Evolutionary conservation across 495 filamentous ascomycete genomes (phyloP), one percentile per base, ranked within the genome.

Genomic region (Xylaria acuta): DNA sequence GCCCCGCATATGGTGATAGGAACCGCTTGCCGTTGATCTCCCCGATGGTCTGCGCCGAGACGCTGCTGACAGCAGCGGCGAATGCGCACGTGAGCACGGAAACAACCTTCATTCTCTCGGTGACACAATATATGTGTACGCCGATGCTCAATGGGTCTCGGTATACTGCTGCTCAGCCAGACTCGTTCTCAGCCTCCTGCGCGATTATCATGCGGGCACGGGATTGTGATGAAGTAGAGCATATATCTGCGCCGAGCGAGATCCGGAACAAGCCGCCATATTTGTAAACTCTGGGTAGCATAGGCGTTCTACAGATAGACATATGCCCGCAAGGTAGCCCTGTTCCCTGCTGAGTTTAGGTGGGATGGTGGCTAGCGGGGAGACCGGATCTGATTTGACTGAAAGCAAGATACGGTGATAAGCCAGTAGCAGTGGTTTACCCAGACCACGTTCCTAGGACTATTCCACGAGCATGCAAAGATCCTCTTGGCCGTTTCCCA

Each of bases 11-110:
- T 0, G 88, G 83, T 27, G 90, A 92, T 45, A 89, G 74, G 80
- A 83, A 91, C n/a, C 77, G 83, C 64, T 87, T 82, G 70, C 89
- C 89, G 73, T 89, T 90, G 82, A 92, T 91, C 70, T 88, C 84
- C 47, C 82, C 81, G 74, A 92, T 89, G 56, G 86, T 86, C 40
- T 89, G 67, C 47, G 86, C 87, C 25, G 79, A 72, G 43, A 32
- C 67, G 51, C 45, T 16, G 56, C 63, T 49, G n/a, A n/a, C n/a
- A 22, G 51, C 70, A n/a, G 59, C 72, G 68, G 64, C 67, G 30
- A 70, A 38, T 58, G 60, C 65, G 27, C 27, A 47, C 30, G 72
- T 34, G 8, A 73, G 30, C 6, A 41, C 18, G 9, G 68, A 47
- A 5, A 40, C 36, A 11, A 58, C 59, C 72, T 64, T 74, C 72